Evolutionary conservation across 768 basidiomycete species (phyloP).

Genomic region (Kwoniella sp.): DNA sequence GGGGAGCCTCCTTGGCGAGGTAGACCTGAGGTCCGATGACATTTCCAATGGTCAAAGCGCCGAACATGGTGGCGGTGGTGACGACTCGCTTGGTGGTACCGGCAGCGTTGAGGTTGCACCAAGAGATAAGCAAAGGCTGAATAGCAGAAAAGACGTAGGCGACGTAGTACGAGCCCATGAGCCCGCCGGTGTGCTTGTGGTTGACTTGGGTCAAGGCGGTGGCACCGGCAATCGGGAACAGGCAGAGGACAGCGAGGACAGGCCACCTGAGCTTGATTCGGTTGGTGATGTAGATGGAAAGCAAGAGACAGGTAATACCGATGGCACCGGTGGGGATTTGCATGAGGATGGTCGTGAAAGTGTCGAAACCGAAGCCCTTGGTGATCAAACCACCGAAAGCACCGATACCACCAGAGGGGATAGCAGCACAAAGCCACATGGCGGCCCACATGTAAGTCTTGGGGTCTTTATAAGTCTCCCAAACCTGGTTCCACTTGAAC

Average conservation of each 20-base stretch:
- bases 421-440: constrained; percentile 52
- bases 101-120: constrained; percentile 46
- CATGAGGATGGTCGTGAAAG: constrained; percentile 48
- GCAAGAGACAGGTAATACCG: constrained; percentile 38
- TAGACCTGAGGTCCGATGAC: constrained; percentile 52
- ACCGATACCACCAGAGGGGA: constrained; percentile 50
- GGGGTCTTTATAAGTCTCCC: constrained; percentile 48
- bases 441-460: constrained; percentile 48
- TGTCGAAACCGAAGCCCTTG: constrained; percentile 43
- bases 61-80: constrained; percentile 46
- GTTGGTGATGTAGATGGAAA: constrained; percentile 47
- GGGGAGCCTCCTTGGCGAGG: constrained; percentile 40
- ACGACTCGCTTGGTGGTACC: constrained; percentile 46
- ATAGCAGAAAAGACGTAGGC: constrained; percentile 38
- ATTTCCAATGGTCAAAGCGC: constrained; percentile 40
- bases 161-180: constrained; percentile 31
- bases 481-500: constrained; percentile 50
- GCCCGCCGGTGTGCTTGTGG: constrained; percentile 32
- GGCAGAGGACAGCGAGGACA: constrained; percentile 32
- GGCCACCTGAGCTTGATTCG: constrained; percentile 46
- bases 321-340: constrained; percentile 52
- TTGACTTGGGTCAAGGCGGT: constrained; percentile 42
- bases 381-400: constrained; percentile 51
- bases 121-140: constrained; percentile 37
- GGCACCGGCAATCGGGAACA: constrained; percentile 52